Percentiles rank a stretch among this genome's conserved stretches.
Conservation (phyloP, 2,329 filamentous ascomycete species). For the Aspergillus latus region DNA sequence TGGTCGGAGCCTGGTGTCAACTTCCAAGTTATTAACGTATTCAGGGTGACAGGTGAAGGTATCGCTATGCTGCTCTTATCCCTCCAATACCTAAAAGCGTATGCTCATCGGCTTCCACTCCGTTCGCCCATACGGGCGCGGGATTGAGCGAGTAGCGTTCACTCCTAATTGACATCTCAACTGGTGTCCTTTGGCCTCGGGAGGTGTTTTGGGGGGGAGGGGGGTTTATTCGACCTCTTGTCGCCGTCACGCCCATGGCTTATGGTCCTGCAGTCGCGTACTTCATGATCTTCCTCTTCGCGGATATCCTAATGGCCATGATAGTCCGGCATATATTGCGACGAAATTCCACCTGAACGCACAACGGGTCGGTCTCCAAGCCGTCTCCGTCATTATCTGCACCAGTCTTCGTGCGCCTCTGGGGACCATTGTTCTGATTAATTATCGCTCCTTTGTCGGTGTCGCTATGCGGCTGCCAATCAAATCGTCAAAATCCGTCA, state of each 20-base stretch:
- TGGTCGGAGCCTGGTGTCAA: no score
- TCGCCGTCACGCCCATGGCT: slow-evolving; percentile 50
- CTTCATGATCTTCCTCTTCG: slow-evolving; percentile 59
- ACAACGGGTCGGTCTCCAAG: slow-evolving; percentile 60
- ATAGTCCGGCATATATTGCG: slow-evolving; percentile 60
- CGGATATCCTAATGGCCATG: slow-evolving; percentile 55
- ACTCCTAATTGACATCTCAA: no score
- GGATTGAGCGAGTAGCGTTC: no score
- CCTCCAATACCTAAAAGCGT: no score
- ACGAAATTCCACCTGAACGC: slow-evolving; percentile 58
- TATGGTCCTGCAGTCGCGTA: slow-evolving; percentile 55
- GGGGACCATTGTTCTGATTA: slow-evolving; percentile 58
- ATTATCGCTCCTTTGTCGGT: slow-evolving; percentile 59
- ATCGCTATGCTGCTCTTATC: no score
- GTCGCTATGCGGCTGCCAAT: slow-evolving; percentile 58
- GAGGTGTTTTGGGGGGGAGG: no score
- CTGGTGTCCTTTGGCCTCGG: slow-evolving; percentile 50
- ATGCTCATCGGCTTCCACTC: no score
- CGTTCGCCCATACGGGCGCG: no score
- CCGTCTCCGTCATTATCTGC: slow-evolving; percentile 58
- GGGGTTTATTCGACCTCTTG: slow-evolving; percentile 56
- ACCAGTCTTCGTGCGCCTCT: slow-evolving; percentile 60
- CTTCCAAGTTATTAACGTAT: no score
- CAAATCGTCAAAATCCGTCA: slow-evolving; percentile 63
- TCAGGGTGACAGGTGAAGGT: no score